A percentile compares a stretch with the other conserved stretches of the same genome.
phyloP scores from a whole-genome alignment of 176 grass and related monocot genomes.

The Eleusine coracana region DNA sequence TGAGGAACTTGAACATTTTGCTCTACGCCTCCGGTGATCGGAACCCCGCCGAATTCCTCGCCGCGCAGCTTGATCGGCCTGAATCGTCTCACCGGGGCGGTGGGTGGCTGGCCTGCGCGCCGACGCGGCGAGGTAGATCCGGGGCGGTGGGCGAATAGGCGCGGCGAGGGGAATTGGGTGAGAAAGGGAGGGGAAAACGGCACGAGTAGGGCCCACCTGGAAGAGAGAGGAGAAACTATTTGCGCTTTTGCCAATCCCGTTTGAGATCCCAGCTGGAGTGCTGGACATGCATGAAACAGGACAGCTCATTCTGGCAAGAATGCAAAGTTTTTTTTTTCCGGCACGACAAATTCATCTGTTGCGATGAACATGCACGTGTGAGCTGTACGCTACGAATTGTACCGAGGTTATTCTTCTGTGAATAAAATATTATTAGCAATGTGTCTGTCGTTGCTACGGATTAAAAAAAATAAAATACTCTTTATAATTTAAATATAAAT shows the following conservation, averaged over 20 bases:
- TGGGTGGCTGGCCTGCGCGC: slow-evolving; percentile 24
- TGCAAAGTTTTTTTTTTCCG: neutral
- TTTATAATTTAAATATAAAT: too few species aligned
- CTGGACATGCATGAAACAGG: neutral
- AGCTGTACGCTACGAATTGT: neutral
- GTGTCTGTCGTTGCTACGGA: too few species aligned
- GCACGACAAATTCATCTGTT: slow-evolving; percentile 3
- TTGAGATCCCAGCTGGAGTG: slow-evolving; percentile 7
- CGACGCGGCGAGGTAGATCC: slow-evolving; percentile 60
- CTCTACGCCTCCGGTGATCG: slow-evolving; percentile 19
- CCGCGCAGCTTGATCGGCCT: slow-evolving; percentile 10
- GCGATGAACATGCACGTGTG: slow-evolving; percentile 6
- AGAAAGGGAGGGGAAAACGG: slow-evolving; percentile 16
- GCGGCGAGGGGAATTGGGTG: slow-evolving; percentile 14
- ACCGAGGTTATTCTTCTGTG: neutral
- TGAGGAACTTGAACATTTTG: slow-evolving; percentile 96
- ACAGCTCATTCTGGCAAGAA: slow-evolving; percentile 24
- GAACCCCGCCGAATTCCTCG: neutral
- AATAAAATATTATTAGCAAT: neutral
- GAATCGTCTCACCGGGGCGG: slow-evolving; percentile 28
- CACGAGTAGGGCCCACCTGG: slow-evolving; percentile 34
- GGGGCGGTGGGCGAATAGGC: slow-evolving; percentile 32
- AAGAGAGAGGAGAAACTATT: slow-evolving; percentile 34
- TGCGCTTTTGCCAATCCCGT: slow-evolving; percentile 24
- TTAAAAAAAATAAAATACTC: too few species aligned